Evolutionary conservation across 352 stramenopile genomes (phyloP), one percentile per base, ranked within the genome.

Genomic region (Globisporangium takayamanum): DNA sequence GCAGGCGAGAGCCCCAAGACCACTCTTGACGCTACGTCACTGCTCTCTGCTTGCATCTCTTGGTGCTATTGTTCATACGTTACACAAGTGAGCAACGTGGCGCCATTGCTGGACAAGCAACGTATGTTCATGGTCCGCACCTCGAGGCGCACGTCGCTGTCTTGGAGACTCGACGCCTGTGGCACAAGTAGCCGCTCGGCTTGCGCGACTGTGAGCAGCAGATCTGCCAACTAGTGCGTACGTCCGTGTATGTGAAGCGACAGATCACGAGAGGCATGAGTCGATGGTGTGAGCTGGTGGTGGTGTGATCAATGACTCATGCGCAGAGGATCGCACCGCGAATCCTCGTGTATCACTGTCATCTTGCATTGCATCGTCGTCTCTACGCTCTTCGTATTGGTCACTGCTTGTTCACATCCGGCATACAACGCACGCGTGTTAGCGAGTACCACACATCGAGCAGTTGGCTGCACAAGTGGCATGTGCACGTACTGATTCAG

Each of bases 121-220:
- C 3, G 37, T 2, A 57, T 47, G n/a, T 36, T 26, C 20, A 20
- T 37, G 5, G 5, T 1, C 5, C 33, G 5, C 33, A 39, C 33
- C 33, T 39, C 33, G 5, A 39, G 33, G 11, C 5, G 6, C 33
- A 0, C 0, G 7, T 39, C 10, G 7, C 33, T 12, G 33, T 39
- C 33, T 39, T 39, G 6, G 5, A 25, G 2, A 16, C 16, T 41
- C 50, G 50, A 28, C 33, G 30, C 16, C 26, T 15, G 20, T 26
- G 50, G 52, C 11, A 22, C 39, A n/a, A 79, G 48, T 4, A 79
- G 50, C 2, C 65, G 68, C 48, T 78, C 65, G 3, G 59, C 55
- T 30, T 76, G 68, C 7, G 65, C 71, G 1, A 70, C 51, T 0
- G 68, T 67, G 50, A 79, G 47, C 33, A 79, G 47, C 28, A 76